Evolutionary conservation across 2,329 filamentous ascomycete genomes (phyloP), one percentile per base, ranked within the genome.

Genomic region (Paecilomyces sp.): DNA sequence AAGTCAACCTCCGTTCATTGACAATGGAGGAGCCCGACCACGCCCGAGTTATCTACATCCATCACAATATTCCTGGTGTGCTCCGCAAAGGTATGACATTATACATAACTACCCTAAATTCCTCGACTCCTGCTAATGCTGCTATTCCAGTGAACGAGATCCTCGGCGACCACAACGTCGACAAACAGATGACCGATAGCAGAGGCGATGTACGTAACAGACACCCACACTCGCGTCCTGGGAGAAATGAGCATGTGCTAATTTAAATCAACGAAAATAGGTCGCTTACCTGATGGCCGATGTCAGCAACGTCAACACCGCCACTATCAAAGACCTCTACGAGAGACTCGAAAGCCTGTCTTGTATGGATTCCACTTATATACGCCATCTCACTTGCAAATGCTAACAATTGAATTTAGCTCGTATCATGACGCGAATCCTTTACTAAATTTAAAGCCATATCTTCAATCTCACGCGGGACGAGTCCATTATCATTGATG

Each of bases 141-240:
- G 8, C 9, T 33, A 5, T 25, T 24, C 11, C 63, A 88, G 94
- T 99, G 66, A 99, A 99, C 81, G 90, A 94, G 70, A 91, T 97
- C 63, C 83, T 99, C 55, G 90, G 89, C 52, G 88, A 95, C 70
- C 92, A 99, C 81, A 99, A 99, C 75, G 92, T 99, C 67, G 93
- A 97, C 80, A 97, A 97, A 83, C 94, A 99, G 79, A 97, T 95
- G 81, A 94, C 91, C 56, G 94, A 97, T 75, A 96, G 90, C 77
- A 89, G 88, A 79, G 93, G 92, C 67, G 93, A 97, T 73, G 88
- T 90, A 77, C 65, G 83, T 70, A 11, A 2, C 31, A 33, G 31
- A 33, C 6, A 33, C 31, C 3, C 31, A 5, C 25, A 31, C 22
- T 9, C 9, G n/a, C 7, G 8, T 5, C 53, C 11, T 60, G 47